Evolutionary conservation across 129 eudicot species (phyloP).

Genomic region (Chrysanthemum makinoi): DNA sequence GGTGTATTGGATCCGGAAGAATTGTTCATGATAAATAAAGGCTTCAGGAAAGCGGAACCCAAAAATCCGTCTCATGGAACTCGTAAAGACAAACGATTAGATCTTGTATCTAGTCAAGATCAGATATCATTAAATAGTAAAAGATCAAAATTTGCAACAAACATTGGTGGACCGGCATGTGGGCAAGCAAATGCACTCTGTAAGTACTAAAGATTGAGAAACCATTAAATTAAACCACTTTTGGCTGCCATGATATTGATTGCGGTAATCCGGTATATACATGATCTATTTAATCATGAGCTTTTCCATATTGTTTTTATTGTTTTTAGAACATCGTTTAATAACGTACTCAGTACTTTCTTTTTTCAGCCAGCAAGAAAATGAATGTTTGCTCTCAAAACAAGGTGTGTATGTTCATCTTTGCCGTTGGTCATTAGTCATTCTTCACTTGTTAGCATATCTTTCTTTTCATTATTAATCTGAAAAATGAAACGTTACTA

Average conservation of each 20-base stretch:
- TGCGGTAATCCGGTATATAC: not conserved
- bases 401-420: constrained; percentile 40
- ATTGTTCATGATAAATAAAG: constrained; percentile 47
- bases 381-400: constrained; percentile 23
- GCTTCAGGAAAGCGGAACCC: constrained; percentile 37
- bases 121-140: constrained; percentile 5
- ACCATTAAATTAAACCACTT: not conserved
- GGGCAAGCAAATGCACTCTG: constrained; percentile 25
- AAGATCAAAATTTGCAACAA: constrained; percentile 24
- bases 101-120: constrained; percentile 25
- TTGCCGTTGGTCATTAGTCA: not conserved
- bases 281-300: not conserved
- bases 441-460: not conserved
- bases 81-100: constrained; percentile 27
- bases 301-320: constrained; percentile 19
- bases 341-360: constrained; percentile 2
- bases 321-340: constrained; percentile 12
- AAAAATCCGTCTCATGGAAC: constrained; percentile 22
- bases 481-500: constrained; percentile 1
- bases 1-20: constrained; percentile 76
- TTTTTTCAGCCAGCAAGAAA: constrained; percentile 51
- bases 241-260: not conserved
- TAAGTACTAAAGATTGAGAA: constrained; percentile 21
- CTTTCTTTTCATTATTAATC: constrained; percentile 13
- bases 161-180: constrained; percentile 19